phyloP scores from a whole-genome alignment of 1,284 basidiomycete species.

The Cryptococcus sp. region DNA sequence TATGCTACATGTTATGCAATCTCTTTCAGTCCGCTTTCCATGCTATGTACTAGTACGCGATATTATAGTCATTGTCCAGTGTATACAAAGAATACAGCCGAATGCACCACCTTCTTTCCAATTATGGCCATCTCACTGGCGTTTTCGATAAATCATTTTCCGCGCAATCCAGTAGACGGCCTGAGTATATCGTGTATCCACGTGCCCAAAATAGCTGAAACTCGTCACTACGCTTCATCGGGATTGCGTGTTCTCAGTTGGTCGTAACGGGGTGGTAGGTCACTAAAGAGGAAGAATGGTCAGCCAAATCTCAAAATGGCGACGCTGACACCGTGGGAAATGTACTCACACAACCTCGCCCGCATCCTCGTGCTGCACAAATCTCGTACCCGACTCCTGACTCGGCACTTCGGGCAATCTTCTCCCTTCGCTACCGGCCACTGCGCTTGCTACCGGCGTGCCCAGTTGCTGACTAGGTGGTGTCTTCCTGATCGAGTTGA shows the following conservation, averaged over 20 bases:
- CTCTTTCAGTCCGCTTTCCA: too few species aligned
- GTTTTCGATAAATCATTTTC: too few species aligned
- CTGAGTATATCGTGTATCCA: too few species aligned
- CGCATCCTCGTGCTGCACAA: slow-evolving; percentile 39
- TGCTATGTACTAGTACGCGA: too few species aligned
- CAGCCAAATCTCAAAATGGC: background rate
- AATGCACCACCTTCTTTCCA: too few species aligned
- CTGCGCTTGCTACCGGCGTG: background rate
- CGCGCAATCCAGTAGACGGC: too few species aligned
- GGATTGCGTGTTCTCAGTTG: slow-evolving; percentile 37
- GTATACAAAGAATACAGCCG: too few species aligned
- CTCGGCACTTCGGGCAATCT: slow-evolving; percentile 6
- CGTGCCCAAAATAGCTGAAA: background rate
- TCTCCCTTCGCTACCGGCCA: background rate
- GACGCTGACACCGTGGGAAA: background rate
- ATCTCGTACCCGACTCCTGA: slow-evolving; percentile 14
- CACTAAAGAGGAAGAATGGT: slow-evolving; percentile 11
- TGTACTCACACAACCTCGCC: slow-evolving; percentile 34
- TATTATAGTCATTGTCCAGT: too few species aligned
- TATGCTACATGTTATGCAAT: too few species aligned
- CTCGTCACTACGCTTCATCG: slow-evolving; percentile 13
- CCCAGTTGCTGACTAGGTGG: slow-evolving; percentile 11
- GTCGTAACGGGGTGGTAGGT: slow-evolving; percentile 40
- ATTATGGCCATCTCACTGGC: too few species aligned
- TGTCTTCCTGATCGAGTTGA: slow-evolving; percentile 20